Evolutionary conservation across 2,329 filamentous ascomycete species (phyloP).

Genomic region (Thelonectria rubi): DNA sequence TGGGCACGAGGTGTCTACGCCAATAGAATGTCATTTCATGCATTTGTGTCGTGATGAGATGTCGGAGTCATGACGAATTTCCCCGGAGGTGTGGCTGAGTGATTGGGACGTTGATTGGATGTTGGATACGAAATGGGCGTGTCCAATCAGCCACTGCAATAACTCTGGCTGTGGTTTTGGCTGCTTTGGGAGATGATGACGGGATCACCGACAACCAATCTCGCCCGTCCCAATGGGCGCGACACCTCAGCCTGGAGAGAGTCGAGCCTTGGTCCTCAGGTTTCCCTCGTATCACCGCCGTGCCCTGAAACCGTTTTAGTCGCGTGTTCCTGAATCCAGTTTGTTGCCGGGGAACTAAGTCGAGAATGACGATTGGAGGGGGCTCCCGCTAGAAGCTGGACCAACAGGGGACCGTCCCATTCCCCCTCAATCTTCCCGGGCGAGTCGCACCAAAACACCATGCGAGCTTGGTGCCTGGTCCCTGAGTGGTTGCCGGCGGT

Average conservation of each 20-base stretch:
- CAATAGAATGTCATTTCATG: neutral
- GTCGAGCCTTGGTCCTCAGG: no score
- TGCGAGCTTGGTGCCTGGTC: constrained; percentile 26
- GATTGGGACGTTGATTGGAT: neutral
- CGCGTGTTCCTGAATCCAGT: constrained; percentile 5
- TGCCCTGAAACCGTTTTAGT: constrained; percentile 12
- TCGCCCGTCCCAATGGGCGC: constrained; percentile 13
- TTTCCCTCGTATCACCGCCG: neutral
- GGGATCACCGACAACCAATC: constrained; percentile 17
- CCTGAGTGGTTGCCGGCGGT: constrained; percentile 23
- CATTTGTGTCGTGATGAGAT: no score
- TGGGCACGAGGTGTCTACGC: constrained; percentile 6
- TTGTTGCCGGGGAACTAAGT: neutral
- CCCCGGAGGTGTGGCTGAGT: neutral
- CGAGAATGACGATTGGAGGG: constrained; percentile 5
- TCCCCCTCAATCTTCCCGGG: constrained; percentile 23
- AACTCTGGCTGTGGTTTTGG: constrained; percentile 5
- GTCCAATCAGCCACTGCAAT: neutral
- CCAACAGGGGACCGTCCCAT: neutral
- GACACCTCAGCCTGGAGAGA: constrained; percentile 18
- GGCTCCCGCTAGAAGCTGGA: neutral
- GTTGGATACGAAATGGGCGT: neutral
- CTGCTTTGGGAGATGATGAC: neutral
- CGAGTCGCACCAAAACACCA: constrained; percentile 38
- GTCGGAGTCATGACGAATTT: neutral